Evolutionary conservation across 805 yeast genomes (phyloP), one percentile per base, ranked within the genome.

Genomic region (Starmerella cellae): DNA sequence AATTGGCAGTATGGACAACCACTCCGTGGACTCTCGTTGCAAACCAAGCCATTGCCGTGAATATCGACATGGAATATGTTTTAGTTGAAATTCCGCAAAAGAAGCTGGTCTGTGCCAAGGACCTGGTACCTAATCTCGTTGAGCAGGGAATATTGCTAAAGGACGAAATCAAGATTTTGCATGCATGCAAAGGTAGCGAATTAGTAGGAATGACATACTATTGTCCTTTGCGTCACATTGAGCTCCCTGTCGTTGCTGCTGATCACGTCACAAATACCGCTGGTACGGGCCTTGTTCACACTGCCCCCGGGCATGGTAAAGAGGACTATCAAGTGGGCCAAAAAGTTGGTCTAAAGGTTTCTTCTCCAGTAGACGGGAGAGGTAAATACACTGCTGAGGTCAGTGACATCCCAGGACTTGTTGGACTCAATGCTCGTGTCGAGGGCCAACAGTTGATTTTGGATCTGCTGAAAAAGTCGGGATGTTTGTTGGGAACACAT

Each of bases 21-120:
- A 91, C 98, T 1, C 96, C 98, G 0, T 91, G 99, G 99, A 91
- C 99, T 0, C 67, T 91, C 26, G 82, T 83, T 4, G 78, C 95
- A 0, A 91, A 91, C 56, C 69, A 71, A 48, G 96, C 96, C 0
- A 74, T 91, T 34, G 78, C 91, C 35, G 69, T 80, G 33, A 75
- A 83, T 54, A 61, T 72, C 22, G 61, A 67, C 1, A 63, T 82
- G 42, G 56, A 59, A 0, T 91, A 91, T 57, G 71, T 76, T 1
- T 49, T 80, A 11, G 59, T 74, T 4, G 26, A 17, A 4, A 52
- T 61, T 1, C 46, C 43, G 0, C 47, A 53, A 1, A 80, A 74
- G 8, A 51, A 61, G 26, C 45, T 82, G 1, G 54, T 88, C 6
- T 80, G 83, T 1, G 82, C 79, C 0, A 47, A 60, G 1, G 70